Percentiles rank a stretch among this genome's conserved stretches.
Evolutionary conservation across 805 yeast genomes (phyloP).

Genomic region (Torulaspora microellipsoides): DNA sequence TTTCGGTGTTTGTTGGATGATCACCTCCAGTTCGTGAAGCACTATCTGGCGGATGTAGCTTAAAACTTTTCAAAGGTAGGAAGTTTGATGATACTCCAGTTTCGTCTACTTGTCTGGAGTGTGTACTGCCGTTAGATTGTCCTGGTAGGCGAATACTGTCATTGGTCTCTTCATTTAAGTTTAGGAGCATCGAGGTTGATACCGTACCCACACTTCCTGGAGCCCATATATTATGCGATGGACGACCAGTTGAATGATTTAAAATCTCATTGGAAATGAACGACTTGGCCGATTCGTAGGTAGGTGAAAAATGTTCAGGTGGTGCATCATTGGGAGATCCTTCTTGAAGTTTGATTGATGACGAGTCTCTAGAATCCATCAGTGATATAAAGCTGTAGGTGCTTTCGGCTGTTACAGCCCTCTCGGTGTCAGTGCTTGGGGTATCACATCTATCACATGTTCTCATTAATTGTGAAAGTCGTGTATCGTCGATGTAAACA

Average conservation of each 20-base stretch:
- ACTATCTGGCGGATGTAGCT: too few species aligned
- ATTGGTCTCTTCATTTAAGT: neutral
- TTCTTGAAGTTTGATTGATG: too few species aligned
- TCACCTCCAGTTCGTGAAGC: neutral
- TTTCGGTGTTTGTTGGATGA: neutral
- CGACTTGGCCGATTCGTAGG: neutral
- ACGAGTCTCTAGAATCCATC: too few species aligned
- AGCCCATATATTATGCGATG: neutral
- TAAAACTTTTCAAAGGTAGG: neutral
- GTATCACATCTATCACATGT: neutral
- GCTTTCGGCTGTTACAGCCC: neutral
- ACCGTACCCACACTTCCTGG: constrained; percentile 11
- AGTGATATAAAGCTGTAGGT: too few species aligned
- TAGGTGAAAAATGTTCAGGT: neutral
- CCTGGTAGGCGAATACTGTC: neutral
- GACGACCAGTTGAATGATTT: neutral
- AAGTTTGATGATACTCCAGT: neutral
- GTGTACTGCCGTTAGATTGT: too few species aligned
- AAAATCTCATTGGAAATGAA: neutral
- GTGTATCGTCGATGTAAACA: neutral
- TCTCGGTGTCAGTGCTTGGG: neutral
- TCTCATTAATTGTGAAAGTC: neutral
- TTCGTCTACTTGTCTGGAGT: neutral
- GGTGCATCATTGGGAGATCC: too few species aligned
- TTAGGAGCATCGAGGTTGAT: constrained; percentile 11